Conservation (phyloP, 2,329 filamentous ascomycete species). For the Parastagonospora nodorum region DNA sequence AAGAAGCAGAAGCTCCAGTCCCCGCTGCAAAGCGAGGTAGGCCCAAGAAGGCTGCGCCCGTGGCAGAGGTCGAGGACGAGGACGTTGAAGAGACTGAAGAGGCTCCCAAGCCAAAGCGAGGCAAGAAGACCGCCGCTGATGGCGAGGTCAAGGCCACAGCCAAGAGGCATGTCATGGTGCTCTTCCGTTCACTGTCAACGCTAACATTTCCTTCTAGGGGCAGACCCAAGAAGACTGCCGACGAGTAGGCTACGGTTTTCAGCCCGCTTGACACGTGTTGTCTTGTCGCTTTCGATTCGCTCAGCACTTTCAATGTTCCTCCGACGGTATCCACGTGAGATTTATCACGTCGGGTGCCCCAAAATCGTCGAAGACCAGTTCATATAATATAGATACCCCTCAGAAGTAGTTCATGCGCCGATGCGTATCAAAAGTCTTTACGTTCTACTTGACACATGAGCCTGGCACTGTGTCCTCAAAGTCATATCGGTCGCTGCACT, state of each 20-base stretch:
- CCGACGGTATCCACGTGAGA: neutral
- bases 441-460: neutral
- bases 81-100: constrained; percentile 3
- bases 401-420: neutral
- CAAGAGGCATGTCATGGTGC: constrained; percentile 30
- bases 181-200: no score
- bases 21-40: neutral
- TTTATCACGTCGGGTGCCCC: no score
- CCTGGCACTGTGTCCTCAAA: no score
- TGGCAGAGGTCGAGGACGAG: neutral
- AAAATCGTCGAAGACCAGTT: neutral
- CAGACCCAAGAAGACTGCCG: constrained; percentile 32
- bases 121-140: constrained; percentile 10
- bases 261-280: no score
- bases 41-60: neutral
- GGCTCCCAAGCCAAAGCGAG: neutral
- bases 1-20: neutral
- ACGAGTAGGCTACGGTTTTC: constrained; percentile 16
- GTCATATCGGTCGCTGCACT: no score
- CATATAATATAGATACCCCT: constrained; percentile 13
- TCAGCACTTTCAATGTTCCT: neutral
- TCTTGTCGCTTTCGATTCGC: neutral
- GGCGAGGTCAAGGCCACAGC: constrained; percentile 25
- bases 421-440: neutral
- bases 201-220: constrained; percentile 20